These are phyloP conservation scores for Byssoonygena ceratinophila DNA, from an alignment of 2,329 filamentous ascomycete genomes.

Conservation along the genomic window DNA sequence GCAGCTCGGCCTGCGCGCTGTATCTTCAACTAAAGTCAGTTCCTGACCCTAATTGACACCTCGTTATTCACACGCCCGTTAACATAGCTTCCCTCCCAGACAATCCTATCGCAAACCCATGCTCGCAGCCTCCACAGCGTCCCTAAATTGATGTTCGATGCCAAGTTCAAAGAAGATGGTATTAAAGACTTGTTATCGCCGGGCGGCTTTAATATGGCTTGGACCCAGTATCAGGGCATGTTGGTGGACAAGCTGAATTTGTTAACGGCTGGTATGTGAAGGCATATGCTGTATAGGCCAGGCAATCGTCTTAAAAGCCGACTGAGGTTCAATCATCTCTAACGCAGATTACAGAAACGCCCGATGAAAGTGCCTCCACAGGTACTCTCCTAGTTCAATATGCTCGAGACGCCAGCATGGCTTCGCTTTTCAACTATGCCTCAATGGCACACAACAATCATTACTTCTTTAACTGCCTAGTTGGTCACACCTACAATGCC, in stretches of 20 bases:
- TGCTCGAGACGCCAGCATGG: slow-evolving; percentile 66
- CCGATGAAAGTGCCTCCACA: slow-evolving; percentile 50
- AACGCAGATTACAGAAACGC: slow-evolving; percentile 57
- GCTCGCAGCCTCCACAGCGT: slow-evolving; percentile 36
- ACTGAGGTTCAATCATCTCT: too few relatives aligned
- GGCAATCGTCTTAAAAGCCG: too few relatives aligned
- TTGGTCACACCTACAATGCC: slow-evolving; percentile 20
- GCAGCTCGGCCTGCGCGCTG: slow-evolving; percentile 36
- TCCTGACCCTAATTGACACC: slow-evolving; percentile 9
- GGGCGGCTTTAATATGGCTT: slow-evolving; percentile 63
- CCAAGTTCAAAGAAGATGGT: slow-evolving; percentile 40
- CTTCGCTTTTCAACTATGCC: slow-evolving; percentile 85
- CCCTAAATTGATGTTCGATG: slow-evolving; percentile 41
- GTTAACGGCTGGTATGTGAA: slow-evolving; percentile 53
- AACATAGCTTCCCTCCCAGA: slow-evolving; percentile 3
- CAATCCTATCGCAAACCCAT: slow-evolving; percentile 30
- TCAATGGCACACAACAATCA: slow-evolving; percentile 91
- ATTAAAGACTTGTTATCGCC: slow-evolving; percentile 62
- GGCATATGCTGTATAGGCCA: not conserved
- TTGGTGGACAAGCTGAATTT: slow-evolving; percentile 67
- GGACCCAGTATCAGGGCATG: slow-evolving; percentile 68
- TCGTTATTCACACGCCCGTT: not conserved
- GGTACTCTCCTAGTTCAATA: slow-evolving; percentile 62
- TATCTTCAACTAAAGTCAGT: slow-evolving; percentile 29
- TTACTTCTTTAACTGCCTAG: slow-evolving; percentile 42